These are phyloP conservation scores for Pseudoneurospora amorphoporcata DNA, from an alignment of 495 filamentous ascomycete genomes.

Conservation along the genomic window DNA sequence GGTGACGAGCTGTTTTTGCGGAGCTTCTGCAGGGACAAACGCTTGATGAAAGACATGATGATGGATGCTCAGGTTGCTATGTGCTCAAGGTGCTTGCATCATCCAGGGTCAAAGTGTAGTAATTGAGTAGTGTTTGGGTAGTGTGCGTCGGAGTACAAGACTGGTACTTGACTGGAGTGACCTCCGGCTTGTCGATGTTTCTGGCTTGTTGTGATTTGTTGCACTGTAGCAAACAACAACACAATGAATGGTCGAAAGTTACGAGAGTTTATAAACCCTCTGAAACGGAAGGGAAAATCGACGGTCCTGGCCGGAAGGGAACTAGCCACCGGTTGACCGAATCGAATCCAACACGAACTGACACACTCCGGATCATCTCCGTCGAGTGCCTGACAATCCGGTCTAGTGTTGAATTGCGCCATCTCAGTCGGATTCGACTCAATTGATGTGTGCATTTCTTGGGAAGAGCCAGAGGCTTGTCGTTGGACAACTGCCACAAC, in stretches of 20 bases:
- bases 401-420: slow-evolving; percentile 11
- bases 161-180: background rate
- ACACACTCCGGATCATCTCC: background rate
- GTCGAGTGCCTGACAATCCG: background rate
- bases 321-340: background rate
- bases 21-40: slow-evolving; percentile 12
- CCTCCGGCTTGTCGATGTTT: background rate
- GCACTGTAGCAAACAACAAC: background rate
- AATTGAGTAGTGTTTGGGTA: background rate
- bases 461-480: background rate
- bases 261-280: background rate
- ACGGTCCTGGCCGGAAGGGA: background rate
- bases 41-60: slow-evolving; percentile 11
- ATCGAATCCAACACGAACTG: background rate
- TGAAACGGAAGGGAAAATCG: background rate
- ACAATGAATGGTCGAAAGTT: background rate
- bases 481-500: background rate
- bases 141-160: background rate
- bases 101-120: background rate
- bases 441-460: background rate
- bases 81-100: background rate
- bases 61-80: background rate
- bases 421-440: slow-evolving; percentile 6
- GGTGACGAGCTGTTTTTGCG: background rate
- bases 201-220: background rate